Evolutionary conservation across 805 yeast species (phyloP).

Genomic region (Maudiozyma pseudohumilis): DNA sequence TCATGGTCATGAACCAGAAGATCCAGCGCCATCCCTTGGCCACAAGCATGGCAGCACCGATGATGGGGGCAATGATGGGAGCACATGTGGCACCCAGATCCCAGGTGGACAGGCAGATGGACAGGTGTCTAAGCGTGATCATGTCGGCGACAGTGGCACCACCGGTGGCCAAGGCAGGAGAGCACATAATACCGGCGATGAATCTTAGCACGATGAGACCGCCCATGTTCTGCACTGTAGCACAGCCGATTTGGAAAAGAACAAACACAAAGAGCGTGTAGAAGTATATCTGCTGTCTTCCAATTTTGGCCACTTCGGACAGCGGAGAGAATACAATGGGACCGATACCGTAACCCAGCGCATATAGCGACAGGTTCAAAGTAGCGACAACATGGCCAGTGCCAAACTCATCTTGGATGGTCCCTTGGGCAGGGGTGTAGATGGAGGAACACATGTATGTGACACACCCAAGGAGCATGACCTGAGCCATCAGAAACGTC

Average conservation of each 20-base stretch:
- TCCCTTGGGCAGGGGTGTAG: slow-evolving; percentile 41
- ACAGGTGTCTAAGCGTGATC: slow-evolving; percentile 32
- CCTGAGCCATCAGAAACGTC: slow-evolving; percentile 30
- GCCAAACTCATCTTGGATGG: slow-evolving; percentile 38
- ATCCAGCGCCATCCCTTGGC: slow-evolving; percentile 45
- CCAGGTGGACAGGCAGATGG: slow-evolving; percentile 43
- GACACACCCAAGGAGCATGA: slow-evolving; percentile 39
- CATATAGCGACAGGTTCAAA: slow-evolving; percentile 45
- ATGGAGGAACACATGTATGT: slow-evolving; percentile 51
- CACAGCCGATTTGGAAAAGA: slow-evolving; percentile 48
- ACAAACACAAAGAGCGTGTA: slow-evolving; percentile 38
- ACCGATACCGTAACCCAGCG: slow-evolving; percentile 52
- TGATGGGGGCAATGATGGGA: slow-evolving; percentile 46
- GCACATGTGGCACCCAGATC: slow-evolving; percentile 45
- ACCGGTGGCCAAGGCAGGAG: slow-evolving; percentile 49
- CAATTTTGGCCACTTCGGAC: slow-evolving; percentile 44
- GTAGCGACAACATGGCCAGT: slow-evolving; percentile 37
- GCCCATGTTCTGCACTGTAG: slow-evolving; percentile 40
- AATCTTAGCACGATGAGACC: slow-evolving; percentile 43
- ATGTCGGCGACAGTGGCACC: slow-evolving; percentile 50
- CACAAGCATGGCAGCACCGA: slow-evolving; percentile 44
- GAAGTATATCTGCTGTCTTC: slow-evolving; percentile 43
- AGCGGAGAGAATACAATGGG: slow-evolving; percentile 51
- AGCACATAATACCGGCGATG: slow-evolving; percentile 44
- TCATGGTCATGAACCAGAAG: slow-evolving; percentile 42